Base-by-base conservation (phyloP, 148 eudicot species). In the Diospyros kaki region DNA sequence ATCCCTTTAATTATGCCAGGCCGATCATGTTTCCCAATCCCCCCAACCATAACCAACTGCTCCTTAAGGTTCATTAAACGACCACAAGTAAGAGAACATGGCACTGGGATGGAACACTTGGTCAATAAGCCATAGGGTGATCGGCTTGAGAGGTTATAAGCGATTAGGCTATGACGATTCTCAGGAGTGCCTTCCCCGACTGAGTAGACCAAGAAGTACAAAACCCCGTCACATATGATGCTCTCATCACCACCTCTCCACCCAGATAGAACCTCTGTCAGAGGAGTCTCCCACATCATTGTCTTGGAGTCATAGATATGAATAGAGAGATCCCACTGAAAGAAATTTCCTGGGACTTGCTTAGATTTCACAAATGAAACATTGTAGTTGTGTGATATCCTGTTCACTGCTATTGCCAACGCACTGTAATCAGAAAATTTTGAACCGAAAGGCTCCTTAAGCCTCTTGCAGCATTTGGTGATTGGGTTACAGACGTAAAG, bases 181-280 rank as follows among this genome's bases (percentile, higher is more conserved):
- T 86, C 92, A 0, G 83, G 76, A 41, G 65, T 63, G 56, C 86
- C 84, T 18, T 81, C 96, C 38, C 94, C 95, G 1, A 90, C 86
- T 6, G 93, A 84, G 77, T 92, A 90, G 18, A 92, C 87, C 84
- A 94, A 72, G 70, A 94, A 89, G 86, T 92, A 94, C 51, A 94
- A 83, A 45, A 87, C 77, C 54, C 91, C 91, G 69, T 83, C 79
- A 61, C 96, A 90, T 1, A 94, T 90, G 61, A 94, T 89, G 44
- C 97, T 87, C 77, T 88, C 98, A 44, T 92, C 91, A 55, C 98
- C 97, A 3, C 85, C 92, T 78, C 98, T 82, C 98, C 98, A 92
- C 28, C 97, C 94, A 1, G 76, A 70, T 39, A 92, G 72, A 67
- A 88, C 86, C 77, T 92, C 96, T 0, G 87, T 74, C 74, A 83